These are phyloP conservation scores for Penicillium paxilli DNA, from an alignment of 495 filamentous ascomycete species.

Conservation along the genomic window DNA sequence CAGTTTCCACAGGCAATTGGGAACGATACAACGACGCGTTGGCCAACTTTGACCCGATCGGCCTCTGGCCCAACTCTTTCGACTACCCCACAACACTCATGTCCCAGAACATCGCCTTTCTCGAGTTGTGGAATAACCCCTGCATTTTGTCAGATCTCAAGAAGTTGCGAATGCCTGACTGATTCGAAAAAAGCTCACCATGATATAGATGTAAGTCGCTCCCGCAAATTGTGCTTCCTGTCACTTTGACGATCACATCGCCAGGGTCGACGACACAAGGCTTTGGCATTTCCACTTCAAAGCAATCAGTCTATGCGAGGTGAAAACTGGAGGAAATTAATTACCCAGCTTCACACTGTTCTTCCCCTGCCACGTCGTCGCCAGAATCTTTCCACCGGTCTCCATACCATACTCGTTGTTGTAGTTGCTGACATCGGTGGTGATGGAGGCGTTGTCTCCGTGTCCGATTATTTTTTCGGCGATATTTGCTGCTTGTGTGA, in stretches of 20 bases:
- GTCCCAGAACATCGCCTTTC: slow-evolving; percentile 86
- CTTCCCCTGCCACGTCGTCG: slow-evolving; percentile 40
- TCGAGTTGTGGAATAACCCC: slow-evolving; percentile 67
- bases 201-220: slow-evolving; percentile 83
- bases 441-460: slow-evolving; percentile 33
- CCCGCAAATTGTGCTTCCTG: slow-evolving; percentile 84
- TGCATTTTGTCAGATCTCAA: slow-evolving; percentile 7
- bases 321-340: not conserved
- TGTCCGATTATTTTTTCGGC: slow-evolving; percentile 69
- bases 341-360: slow-evolving; percentile 36
- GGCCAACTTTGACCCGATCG: slow-evolving; percentile 60
- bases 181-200: slow-evolving; percentile 33
- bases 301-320: not conserved
- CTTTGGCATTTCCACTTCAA: slow-evolving; percentile 59
- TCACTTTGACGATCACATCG: slow-evolving; percentile 84
- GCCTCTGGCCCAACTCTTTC: slow-evolving; percentile 66
- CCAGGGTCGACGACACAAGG: slow-evolving; percentile 68
- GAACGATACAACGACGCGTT: slow-evolving; percentile 83
- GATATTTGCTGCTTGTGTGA: slow-evolving; percentile 62
- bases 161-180: too few relatives aligned
- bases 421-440: slow-evolving; percentile 32
- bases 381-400: slow-evolving; percentile 16
- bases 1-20: slow-evolving; percentile 75
- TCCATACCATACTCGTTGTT: slow-evolving; percentile 25
- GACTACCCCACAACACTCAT: slow-evolving; percentile 85